Evolutionary conservation across 495 filamentous ascomycete species (phyloP).

Genomic region (Penicillium fimorum): DNA sequence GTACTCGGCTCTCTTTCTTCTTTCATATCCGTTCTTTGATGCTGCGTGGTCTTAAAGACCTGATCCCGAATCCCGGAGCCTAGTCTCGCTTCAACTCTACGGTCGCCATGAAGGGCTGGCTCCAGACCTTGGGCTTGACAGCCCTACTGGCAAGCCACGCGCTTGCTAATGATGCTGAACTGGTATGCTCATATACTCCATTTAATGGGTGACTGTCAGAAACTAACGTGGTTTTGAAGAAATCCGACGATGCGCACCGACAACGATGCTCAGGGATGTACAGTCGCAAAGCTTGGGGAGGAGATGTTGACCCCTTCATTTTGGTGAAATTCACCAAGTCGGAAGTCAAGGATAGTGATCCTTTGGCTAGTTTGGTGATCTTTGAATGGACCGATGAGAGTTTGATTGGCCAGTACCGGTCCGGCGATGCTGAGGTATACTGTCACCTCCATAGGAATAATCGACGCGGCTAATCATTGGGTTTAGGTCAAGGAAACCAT

Average conservation of each 20-base stretch:
- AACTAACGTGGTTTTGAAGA: constrained; percentile 40
- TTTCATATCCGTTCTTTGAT: constrained; percentile 15
- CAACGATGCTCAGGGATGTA: constrained; percentile 99
- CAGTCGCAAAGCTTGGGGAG: constrained; percentile 84
- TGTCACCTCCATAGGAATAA: background rate
- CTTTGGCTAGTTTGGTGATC: constrained; percentile 79
- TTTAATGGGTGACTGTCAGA: constrained; percentile 8
- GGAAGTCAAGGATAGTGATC: constrained; percentile 57
- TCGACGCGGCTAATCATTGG: constrained; percentile 16
- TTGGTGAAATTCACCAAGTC: constrained; percentile 72
- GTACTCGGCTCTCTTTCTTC: constrained; percentile 7
- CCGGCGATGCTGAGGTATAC: constrained; percentile 36
- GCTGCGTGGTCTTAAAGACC: constrained; percentile 13
- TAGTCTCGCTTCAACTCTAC: constrained; percentile 28
- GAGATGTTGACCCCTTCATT: constrained; percentile 84
- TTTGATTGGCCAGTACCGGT: constrained; percentile 61
- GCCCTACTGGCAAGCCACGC: constrained; percentile 52
- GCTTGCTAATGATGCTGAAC: constrained; percentile 61
- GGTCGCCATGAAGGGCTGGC: constrained; percentile 54
- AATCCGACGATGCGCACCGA: constrained; percentile 70
- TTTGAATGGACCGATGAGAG: constrained; percentile 90
- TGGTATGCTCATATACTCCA: constrained; percentile 44
- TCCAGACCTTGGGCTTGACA: constrained; percentile 48
- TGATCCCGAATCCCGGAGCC: constrained; percentile 27
- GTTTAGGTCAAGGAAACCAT: constrained; percentile 63